Evolutionary conservation across 352 stramenopile species (phyloP), one percentile per base, ranked within the genome.

Genomic region (Phytophthora brassicae): DNA sequence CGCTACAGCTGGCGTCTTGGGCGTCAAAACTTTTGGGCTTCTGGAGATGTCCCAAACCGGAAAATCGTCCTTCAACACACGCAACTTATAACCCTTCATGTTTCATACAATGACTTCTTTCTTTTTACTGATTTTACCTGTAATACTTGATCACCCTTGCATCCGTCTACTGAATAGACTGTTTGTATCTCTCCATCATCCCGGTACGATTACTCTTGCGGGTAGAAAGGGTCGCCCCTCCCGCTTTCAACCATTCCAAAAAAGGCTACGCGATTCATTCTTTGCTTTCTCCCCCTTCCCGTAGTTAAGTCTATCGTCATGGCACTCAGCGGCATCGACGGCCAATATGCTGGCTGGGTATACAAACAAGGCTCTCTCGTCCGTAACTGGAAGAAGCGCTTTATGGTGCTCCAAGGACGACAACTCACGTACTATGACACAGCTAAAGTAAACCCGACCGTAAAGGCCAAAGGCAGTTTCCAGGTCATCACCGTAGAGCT

Each of bases 391-490:
- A 94, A 94, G 79, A 89, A 89, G 70, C 83, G 86, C 42, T 94
- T 88, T 62, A 88, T 94, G 77, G 80, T 94, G 56, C 73, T 94
- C 44, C 70, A 70, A 26, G 84, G 82, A n/a, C 84, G 84, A 41
- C 81, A 92, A 47, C 70, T 94, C 29, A 90, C 82, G 57, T 94
- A 94, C 71, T 94, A 93, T 70, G 78, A 93, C 65, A 91, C 80
- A 56, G 78, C 79, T 39, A 77, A 71, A 17, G 53, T 93, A 47
- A 79, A 58, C 22, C 53, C 73, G 14, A 73, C 67, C n/a, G 75
- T 77, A 16, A 89, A 91, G 57, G 79, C 84, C 51, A 92, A 91
- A 36, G 86, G 86, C 31, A 87, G 74, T 50, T 92, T 94, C 66
- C 79, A 89, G 66, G 82, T 94, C 46, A 92, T 94, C 67, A 93